Conservation (phyloP, 306 rosid species). For the Crotalaria pallida region DNA sequence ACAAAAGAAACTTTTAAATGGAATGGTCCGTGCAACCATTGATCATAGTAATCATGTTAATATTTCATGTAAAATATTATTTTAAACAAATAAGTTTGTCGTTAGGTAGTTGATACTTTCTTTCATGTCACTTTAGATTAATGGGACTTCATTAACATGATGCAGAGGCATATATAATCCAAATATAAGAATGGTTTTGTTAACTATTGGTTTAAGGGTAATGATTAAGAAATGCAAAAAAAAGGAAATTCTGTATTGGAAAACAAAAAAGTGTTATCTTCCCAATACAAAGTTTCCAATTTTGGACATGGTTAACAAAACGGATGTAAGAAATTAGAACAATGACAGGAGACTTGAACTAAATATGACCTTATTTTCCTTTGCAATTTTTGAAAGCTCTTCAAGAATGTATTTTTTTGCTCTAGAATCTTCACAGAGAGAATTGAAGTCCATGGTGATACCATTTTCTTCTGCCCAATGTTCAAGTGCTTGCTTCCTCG, state of each 20-base stretch:
- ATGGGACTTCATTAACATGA: neutral
- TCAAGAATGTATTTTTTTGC: conserved; percentile 61
- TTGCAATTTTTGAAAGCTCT: conserved; percentile 63
- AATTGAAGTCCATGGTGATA: conserved; percentile 55
- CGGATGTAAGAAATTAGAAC: neutral
- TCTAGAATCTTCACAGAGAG: conserved; percentile 63
- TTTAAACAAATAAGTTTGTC: neutral
- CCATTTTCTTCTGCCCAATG: conserved; percentile 79
- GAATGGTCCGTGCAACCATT: neutral
- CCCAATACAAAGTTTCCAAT: too few relatives aligned
- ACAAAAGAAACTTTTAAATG: neutral
- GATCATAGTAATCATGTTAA: neutral
- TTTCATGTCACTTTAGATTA: neutral
- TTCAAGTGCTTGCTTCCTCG: conserved; percentile 58
- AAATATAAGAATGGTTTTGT: too few relatives aligned
- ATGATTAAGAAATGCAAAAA: too few relatives aligned
- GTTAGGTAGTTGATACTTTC: neutral
- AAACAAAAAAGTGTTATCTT: too few relatives aligned
- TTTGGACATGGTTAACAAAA: too few relatives aligned
- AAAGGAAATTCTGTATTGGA: too few relatives aligned
- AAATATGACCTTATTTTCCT: conserved; percentile 74
- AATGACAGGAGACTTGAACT: neutral
- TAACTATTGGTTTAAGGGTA: too few relatives aligned
- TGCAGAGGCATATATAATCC: neutral
- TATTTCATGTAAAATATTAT: conserved; percentile 1